Percentiles rank a stretch among this genome's conserved stretches.
phyloP scores from a whole-genome alignment of 371 early-diverging fungal genomes.

The Saksenaea oblongispora region DNA sequence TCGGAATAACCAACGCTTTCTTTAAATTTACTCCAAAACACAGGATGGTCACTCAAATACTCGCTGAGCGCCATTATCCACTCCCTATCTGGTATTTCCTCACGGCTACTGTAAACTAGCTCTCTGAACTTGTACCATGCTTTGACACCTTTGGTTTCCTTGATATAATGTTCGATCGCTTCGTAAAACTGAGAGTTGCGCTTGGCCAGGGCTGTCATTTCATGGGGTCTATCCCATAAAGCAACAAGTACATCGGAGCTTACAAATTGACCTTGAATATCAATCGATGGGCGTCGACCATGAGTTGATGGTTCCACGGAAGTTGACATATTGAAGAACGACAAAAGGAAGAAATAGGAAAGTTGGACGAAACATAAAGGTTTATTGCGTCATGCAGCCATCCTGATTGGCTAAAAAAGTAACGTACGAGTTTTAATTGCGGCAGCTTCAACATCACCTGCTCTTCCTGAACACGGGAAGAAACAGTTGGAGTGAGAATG shows the following conservation, averaged over 20 bases:
- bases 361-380: background rate
- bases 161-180: conserved; percentile 33
- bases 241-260: conserved; percentile 40
- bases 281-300: conserved; percentile 23
- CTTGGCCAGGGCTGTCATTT: conserved; percentile 34
- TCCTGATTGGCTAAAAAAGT: background rate
- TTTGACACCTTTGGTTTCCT: conserved; percentile 35
- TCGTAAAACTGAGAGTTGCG: conserved; percentile 38
- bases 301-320: background rate
- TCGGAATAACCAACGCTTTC: conserved; percentile 46
- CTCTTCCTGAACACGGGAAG: no score
- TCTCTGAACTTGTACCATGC: conserved; percentile 44
- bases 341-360: background rate
- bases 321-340: background rate
- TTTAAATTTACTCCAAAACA: conserved; percentile 47
- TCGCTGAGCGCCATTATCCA: conserved; percentile 39
- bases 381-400: background rate
- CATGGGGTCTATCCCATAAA: conserved; percentile 35
- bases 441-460: no score
- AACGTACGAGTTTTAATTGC: no score
- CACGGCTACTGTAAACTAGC: conserved; percentile 38
- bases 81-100: conserved; percentile 34
- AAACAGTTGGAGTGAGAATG: no score
- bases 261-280: conserved; percentile 39
- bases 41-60: conserved; percentile 41